Conservation (phyloP, 306 rosid genomes). For the Lathyrus sativus region DNA sequence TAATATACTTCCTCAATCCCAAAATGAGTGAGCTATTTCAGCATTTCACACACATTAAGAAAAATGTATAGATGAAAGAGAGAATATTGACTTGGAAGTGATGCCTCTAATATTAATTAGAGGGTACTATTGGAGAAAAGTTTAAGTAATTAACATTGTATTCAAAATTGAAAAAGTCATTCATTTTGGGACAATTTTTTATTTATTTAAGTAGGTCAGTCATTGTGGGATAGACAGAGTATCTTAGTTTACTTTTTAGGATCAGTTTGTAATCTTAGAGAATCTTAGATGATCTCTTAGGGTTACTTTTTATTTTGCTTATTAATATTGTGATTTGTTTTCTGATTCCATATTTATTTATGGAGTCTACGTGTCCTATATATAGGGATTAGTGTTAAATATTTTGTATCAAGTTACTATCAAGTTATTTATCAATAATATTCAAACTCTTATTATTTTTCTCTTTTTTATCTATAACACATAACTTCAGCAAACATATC, state of each 20-base stretch:
- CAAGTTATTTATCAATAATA: background rate
- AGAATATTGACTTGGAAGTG: no score
- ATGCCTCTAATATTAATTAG: no score
- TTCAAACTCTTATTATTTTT: background rate
- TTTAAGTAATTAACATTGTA: no score
- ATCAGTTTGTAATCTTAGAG: conserved; percentile 6
- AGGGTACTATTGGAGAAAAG: no score
- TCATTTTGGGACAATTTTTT: no score
- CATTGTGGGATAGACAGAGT: no score
- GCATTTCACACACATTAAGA: no score
- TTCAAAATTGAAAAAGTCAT: no score
- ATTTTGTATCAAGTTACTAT: background rate
- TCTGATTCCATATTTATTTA: background rate
- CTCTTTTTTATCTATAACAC: background rate
- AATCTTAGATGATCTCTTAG: background rate
- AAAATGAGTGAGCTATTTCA: no score
- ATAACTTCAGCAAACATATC: conserved; percentile 24
- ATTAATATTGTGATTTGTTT: background rate
- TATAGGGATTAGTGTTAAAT: background rate
- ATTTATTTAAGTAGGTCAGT: no score
- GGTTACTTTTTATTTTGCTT: background rate
- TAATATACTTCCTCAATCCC: background rate
- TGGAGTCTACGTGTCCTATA: background rate
- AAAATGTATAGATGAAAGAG: no score
- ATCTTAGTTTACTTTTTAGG: background rate